phyloP scores from a whole-genome alignment of 176 grass and related monocot species.

The Dactylis glomerata region DNA sequence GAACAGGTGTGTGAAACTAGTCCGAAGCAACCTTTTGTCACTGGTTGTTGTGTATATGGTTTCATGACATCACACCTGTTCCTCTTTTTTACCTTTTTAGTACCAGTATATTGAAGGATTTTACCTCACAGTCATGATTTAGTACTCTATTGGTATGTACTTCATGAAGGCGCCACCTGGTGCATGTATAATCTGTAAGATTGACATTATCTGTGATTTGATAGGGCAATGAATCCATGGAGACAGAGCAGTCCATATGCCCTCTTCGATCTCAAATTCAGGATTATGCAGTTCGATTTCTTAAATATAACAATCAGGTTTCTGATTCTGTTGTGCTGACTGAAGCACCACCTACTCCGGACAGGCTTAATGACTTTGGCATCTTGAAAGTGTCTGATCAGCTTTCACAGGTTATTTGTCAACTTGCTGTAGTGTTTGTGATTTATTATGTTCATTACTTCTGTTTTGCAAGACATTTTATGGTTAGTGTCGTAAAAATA shows the following conservation, averaged over 20 bases:
- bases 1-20: constrained; percentile 31
- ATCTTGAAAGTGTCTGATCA: constrained; percentile 74
- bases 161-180: not conserved
- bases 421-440: constrained; percentile 12
- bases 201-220: constrained; percentile 33
- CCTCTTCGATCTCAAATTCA: constrained; percentile 40
- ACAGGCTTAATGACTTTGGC: constrained; percentile 65
- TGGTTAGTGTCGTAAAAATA: not conserved
- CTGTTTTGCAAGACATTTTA: not conserved
- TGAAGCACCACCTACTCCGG: constrained; percentile 81
- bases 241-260: constrained; percentile 8
- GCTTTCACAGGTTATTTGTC: constrained; percentile 60
- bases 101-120: not conserved
- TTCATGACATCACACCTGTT: not conserved
- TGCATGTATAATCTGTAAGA: constrained; percentile 5
- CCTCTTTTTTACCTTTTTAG: not conserved
- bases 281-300: constrained; percentile 80
- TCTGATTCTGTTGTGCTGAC: constrained; percentile 40
- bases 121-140: not conserved
- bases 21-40: constrained; percentile 5
- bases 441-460: constrained; percentile 20
- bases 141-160: constrained; percentile 4
- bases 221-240: constrained; percentile 24
- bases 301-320: constrained; percentile 62
- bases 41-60: not conserved